Base-by-base conservation (phyloP, 768 basidiomycete species). In the Lyophyllum atratum region DNA sequence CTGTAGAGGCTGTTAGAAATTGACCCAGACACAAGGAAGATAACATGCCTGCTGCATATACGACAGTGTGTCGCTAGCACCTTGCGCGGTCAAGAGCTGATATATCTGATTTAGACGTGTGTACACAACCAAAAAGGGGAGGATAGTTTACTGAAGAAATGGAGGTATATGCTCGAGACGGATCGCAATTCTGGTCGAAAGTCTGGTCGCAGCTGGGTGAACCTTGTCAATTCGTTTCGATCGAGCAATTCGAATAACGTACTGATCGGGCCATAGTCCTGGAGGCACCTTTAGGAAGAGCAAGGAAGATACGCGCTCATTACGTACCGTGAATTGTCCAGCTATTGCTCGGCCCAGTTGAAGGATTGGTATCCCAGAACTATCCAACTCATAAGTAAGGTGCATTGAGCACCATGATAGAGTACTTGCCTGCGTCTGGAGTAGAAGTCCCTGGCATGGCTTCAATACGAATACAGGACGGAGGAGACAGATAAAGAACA, bases 321-420 rank as follows among this genome's bases (percentile, higher is more conserved):
- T n/a, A 62, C 79, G 46, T 56, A 85, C 89, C 87, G 52, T 89
- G 89, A 56, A 90, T 85, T 1, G 87, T 91, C 88, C 89, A 91
- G 63, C 84, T 85, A 63, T 87, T 62, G 10, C 66, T 68, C 5
- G 89, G 89, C 11, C 89, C 88, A 19, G 82, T 84, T 3, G 80
- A 68, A 0, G 86, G 83, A 46, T 83, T 63, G 2, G 84, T 86
- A 59, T 90, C 87, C 88, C 89, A 91, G 71, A 90, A 88, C 84
- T 88, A 68, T 21, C 39, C 17, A 24, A 15, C 8, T 24, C 15
- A 26, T 33, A 28, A 26, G 47, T 42, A 2, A 45, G 48, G n/a
- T 29, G 12, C n/a, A 7, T 12, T 21, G 29, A 37, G 21, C 33
- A 44, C 1, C 6, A 3, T n/a, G 6, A 8, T 25, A 33, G n/a